Evolutionary conservation across 805 yeast species (phyloP).

Genomic region (Clavispora asparagi): DNA sequence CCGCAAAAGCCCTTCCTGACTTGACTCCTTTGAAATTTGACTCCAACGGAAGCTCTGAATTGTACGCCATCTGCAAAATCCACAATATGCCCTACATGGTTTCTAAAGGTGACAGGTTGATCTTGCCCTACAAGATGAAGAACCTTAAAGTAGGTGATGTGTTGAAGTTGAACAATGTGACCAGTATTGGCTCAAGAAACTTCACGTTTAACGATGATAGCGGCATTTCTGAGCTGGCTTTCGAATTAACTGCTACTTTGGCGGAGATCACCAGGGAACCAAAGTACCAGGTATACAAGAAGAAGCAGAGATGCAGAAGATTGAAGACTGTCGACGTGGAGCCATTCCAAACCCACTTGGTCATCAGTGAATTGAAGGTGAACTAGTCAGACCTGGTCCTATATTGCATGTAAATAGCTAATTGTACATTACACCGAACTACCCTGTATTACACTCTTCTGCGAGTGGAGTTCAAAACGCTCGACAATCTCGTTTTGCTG

Average conservation of each 20-base stretch:
- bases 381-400: slow-evolving; percentile 19
- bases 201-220: slow-evolving; percentile 53
- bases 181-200: slow-evolving; percentile 80
- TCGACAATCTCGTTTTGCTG: slow-evolving; percentile 50
- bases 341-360: slow-evolving; percentile 70
- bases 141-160: slow-evolving; percentile 79
- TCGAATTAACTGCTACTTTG: slow-evolving; percentile 68
- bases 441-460: slow-evolving; percentile 2
- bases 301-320: slow-evolving; percentile 75
- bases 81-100: slow-evolving; percentile 84
- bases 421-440: neutral
- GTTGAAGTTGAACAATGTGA: slow-evolving; percentile 68
- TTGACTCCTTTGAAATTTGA: slow-evolving; percentile 62
- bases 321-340: slow-evolving; percentile 68
- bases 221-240: slow-evolving; percentile 44
- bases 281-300: slow-evolving; percentile 49
- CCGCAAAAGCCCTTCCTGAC: slow-evolving; percentile 24
- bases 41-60: slow-evolving; percentile 43
- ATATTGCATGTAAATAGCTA: slow-evolving; percentile 9
- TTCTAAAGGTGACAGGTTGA: slow-evolving; percentile 83
- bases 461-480: slow-evolving; percentile 34
- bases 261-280: slow-evolving; percentile 83
- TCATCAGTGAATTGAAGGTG: slow-evolving; percentile 67
- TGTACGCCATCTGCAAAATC: slow-evolving; percentile 79
- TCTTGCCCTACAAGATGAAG: slow-evolving; percentile 72